Base-by-base conservation (phyloP, 129 eudicot species). In the Centaurea solstitialis region DNA sequence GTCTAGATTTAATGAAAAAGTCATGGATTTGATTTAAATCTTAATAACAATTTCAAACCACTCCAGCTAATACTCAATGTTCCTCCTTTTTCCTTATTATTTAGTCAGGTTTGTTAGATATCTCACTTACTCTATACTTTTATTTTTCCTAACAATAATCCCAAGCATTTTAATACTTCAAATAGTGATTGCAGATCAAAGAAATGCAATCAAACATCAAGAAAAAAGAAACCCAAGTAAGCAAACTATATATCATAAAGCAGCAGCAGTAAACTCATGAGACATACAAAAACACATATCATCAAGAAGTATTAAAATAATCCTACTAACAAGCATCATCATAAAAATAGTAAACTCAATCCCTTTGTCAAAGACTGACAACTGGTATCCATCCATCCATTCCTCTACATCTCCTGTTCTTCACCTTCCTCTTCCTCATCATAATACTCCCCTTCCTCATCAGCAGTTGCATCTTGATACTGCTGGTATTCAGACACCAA, bases 401-500 rank as follows among this genome's bases (percentile, higher is more conserved):
- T 41, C 50, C 0, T 43, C 64, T 57, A 82, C 68, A 76, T 59
- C 0, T 84, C 85, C 20, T 82, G 77, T 9, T 20, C 64, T 30
- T 50, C 86, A 21, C 68, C 77, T 15, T 77, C 91, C 20, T 88
- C 88, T 65, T 88, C 91, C 0, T 85, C 88, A 4, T 79, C 89
- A 21, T 85, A 87, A 68, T 88, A 88, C 21, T 88, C 91, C 0
- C 83, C 89, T 15, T 88, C 91, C 68, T 88, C 91, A 22, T 88
- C 91, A 3, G 91, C 91, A 0, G 91, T 88, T 8, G 88, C 91
- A 71, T 87, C 90, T 82, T 87, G 90, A 73, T 87, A 87, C 81
- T 87, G 90, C 79, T 87, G 90, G 73, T 87, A 87, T 68, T 87
- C 90, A 1, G 90, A 87, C 4, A 87, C 90, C 66, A 87, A 77